Base-by-base conservation (phyloP, 2,329 filamentous ascomycete genomes). In the Calycina herbarum region DNA sequence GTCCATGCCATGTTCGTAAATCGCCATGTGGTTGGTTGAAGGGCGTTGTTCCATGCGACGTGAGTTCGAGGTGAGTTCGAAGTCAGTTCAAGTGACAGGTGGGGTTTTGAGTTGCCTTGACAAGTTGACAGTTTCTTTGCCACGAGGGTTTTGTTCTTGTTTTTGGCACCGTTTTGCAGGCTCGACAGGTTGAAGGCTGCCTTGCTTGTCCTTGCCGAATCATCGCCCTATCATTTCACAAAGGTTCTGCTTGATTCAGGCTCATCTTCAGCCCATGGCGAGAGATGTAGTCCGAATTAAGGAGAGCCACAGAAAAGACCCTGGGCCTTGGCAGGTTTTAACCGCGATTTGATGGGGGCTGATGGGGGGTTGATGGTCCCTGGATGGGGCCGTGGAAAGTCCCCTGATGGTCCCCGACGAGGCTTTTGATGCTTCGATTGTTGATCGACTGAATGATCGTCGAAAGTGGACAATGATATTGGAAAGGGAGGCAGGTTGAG, bases 361-460 rank as follows among this genome's bases (percentile, higher is more conserved):
- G 7, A 35, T 48, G 45, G 57, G n/a, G 11, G 40, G 11, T 63
- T 17, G 42, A 15, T 54, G 48, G 61, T 51, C 31, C 24, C 54
- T 24, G n/a, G 58, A 40, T 51, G 56, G 24, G 27, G 7, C 48
- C 57, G 7, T 31, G 48, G 17, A 45, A 29, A 27, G 59, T 33
- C 31, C 31, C 31, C 31, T 17, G 45, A 17, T 54, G 48, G 63
- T 40, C 31, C 24, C 54, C 31, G 35, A 64, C 45, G 63, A 65
- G 61, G 66, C 61, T 57, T 63, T 63, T 54, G 57, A 63, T 63
- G 66, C 65, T 65, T 67, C 65, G 54, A 59, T 64, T 42, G 57
- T 35, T 33, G 60, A 64, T 65, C 61, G 58, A 48, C 58, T 64
- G 59, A 58, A 62, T 61, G 66, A 67, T 67, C 66, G 51, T 61